phyloP scores from a whole-genome alignment of 306 rosid species.

The Elaeagnus macrophylla region DNA sequence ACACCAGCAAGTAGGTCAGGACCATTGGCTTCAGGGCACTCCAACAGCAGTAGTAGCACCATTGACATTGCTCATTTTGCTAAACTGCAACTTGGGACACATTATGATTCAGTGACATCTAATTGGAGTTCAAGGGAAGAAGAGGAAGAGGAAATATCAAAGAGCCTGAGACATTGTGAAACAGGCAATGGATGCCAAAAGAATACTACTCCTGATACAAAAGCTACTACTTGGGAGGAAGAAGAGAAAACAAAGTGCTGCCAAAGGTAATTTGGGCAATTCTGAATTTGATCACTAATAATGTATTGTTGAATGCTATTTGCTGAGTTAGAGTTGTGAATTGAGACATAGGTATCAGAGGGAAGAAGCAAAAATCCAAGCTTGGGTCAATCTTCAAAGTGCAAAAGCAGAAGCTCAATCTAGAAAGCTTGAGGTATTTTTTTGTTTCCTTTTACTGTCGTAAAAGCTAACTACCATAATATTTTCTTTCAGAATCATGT shows the following conservation, averaged over 20 bases:
- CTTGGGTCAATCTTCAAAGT: slow-evolving; percentile 92
- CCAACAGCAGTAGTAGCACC: slow-evolving; percentile 25
- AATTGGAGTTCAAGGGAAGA: slow-evolving; percentile 95
- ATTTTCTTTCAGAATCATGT: background rate
- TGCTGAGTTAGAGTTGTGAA: slow-evolving; percentile 5
- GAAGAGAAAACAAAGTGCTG: slow-evolving; percentile 77
- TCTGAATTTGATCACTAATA: slow-evolving; percentile 1
- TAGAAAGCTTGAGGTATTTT: slow-evolving; percentile 87
- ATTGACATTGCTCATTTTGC: slow-evolving; percentile 65
- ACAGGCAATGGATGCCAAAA: slow-evolving; percentile 39
- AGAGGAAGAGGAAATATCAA: slow-evolving; percentile 87
- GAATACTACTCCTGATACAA: slow-evolving; percentile 44
- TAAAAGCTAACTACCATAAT: background rate
- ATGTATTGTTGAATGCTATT: slow-evolving; percentile 7
- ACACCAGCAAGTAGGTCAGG: slow-evolving; percentile 88
- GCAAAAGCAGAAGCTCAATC: slow-evolving; percentile 98
- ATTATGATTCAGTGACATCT: slow-evolving; percentile 56
- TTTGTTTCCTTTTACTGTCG: background rate
- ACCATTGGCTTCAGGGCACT: slow-evolving; percentile 41
- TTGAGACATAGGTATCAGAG: slow-evolving; percentile 66
- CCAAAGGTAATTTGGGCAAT: slow-evolving; percentile 45
- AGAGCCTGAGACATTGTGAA: slow-evolving; percentile 80
- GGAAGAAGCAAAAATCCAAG: slow-evolving; percentile 94
- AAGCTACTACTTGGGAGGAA: slow-evolving; percentile 77
- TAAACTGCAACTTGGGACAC: slow-evolving; percentile 60